Evolutionary conservation across 164 flowering plant species (phyloP).

Genomic region (Houttuynia cordata): DNA sequence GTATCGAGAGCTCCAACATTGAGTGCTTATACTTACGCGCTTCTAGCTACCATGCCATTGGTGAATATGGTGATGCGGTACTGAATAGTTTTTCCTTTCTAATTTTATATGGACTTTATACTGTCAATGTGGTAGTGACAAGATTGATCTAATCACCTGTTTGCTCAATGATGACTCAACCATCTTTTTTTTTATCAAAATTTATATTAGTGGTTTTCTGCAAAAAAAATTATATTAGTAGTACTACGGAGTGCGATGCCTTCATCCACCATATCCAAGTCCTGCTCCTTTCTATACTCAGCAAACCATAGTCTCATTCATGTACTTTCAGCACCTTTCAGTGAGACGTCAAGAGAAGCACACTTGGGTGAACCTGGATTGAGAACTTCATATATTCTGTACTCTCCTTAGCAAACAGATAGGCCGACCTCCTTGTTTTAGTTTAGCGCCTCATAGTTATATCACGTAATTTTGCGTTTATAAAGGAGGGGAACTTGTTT

Average conservation of each 20-base stretch:
- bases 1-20: slow-evolving; percentile 68
- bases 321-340: background rate
- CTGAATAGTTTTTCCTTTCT: slow-evolving; percentile 4
- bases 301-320: background rate
- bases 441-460: too few relatives aligned
- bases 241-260: background rate
- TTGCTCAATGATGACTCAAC: background rate
- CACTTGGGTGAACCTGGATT: too few relatives aligned
- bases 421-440: too few relatives aligned
- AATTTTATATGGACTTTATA: background rate
- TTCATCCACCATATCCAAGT: background rate
- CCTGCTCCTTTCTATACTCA: background rate
- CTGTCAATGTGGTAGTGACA: background rate
- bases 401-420: too few relatives aligned
- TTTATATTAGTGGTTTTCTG: too few relatives aligned
- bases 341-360: too few relatives aligned
- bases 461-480: too few relatives aligned
- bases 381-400: too few relatives aligned
- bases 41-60: slow-evolving; percentile 93
- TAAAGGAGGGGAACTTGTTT: too few relatives aligned
- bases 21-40: slow-evolving; percentile 82
- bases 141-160: background rate
- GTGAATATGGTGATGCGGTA: slow-evolving; percentile 85
- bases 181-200: background rate
- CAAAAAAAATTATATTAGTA: too few relatives aligned